Evolutionary conservation across 441 rosid species (phyloP).

Genomic region (Jatropha multifida): DNA sequence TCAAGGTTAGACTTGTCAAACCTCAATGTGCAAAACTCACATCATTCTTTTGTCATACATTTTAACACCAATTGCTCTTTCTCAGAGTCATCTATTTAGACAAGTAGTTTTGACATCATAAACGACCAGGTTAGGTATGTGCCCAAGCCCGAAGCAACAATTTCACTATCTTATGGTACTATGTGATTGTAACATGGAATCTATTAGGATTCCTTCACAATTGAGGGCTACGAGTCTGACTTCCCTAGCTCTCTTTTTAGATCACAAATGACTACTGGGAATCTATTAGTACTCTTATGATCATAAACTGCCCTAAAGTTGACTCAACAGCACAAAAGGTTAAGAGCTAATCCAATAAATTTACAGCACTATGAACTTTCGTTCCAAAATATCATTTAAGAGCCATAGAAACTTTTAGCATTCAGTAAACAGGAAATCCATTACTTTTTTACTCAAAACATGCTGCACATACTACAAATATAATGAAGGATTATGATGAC

Average conservation of each 20-base stretch:
- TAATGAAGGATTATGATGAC: neutral
- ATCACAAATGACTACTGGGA: neutral
- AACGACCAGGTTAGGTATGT: neutral
- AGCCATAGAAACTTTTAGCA: neutral
- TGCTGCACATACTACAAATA: neutral
- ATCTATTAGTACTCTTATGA: neutral
- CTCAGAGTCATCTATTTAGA: neutral
- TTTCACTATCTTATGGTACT: neutral
- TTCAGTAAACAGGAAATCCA: neutral
- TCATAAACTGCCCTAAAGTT: neutral
- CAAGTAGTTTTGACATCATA: neutral
- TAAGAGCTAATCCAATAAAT: neutral
- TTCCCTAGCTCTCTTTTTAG: neutral
- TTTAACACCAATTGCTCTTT: neutral
- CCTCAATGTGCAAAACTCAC: neutral
- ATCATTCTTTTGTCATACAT: neutral
- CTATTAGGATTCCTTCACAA: neutral
- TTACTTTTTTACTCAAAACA: neutral
- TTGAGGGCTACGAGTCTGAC: neutral
- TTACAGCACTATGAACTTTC: neutral
- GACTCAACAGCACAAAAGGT: neutral
- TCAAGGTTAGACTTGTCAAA: neutral
- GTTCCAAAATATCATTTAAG: neutral
- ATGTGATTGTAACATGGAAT: neutral
- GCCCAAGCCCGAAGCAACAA: neutral